Conservation (phyloP, 306 rosid genomes). For the Begonia fuchsioides region DNA sequence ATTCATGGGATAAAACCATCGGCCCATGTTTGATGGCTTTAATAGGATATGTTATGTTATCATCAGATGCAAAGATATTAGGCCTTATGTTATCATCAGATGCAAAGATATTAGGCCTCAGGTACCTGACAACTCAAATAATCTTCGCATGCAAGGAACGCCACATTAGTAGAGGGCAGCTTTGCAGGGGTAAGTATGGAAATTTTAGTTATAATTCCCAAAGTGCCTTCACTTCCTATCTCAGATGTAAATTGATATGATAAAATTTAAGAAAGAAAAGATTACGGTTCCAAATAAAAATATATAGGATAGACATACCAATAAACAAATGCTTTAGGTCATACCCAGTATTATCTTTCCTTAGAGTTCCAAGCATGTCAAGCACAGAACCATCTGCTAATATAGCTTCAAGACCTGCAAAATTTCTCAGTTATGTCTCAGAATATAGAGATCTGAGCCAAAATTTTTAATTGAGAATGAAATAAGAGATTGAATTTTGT, state of each 20-base stretch:
- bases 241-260: not conserved
- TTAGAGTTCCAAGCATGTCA: constrained; percentile 81
- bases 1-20: no score
- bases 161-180: constrained; percentile 60
- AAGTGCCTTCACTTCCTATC: constrained; percentile 94
- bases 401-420: constrained; percentile 80
- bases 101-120: no score
- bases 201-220: constrained; percentile 91
- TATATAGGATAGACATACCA: constrained; percentile 26
- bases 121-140: constrained; percentile 71
- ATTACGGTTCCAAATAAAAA: constrained; percentile 8
- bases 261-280: not conserved
- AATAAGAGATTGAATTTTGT: no score
- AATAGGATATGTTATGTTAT: no score
- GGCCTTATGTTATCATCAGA: not conserved
- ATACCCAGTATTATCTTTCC: constrained; percentile 96
- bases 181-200: constrained; percentile 87
- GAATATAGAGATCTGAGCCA: constrained; percentile 6
- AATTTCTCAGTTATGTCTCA: constrained; percentile 12
- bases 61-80: no score
- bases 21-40: no score
- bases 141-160: constrained; percentile 80
- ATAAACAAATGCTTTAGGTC: constrained; percentile 87
- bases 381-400: constrained; percentile 82
- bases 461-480: not conserved